Conservation (phyloP, 1,284 basidiomycete genomes). For the Apiotrichum sp. region DNA sequence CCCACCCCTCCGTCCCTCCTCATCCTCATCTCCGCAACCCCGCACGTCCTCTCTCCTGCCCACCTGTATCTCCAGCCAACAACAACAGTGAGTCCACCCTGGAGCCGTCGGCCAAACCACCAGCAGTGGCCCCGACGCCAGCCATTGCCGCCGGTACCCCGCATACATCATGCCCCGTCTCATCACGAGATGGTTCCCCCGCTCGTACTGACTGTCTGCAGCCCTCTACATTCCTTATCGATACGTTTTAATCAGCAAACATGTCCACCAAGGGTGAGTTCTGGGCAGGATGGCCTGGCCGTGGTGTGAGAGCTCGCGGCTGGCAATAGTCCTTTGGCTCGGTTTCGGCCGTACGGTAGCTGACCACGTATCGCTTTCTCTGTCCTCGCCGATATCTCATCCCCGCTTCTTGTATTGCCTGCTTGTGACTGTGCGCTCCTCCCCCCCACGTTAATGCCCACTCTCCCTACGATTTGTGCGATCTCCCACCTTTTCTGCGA, state of each 20-base stretch:
- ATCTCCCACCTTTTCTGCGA: background rate
- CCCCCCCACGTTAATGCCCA: no score
- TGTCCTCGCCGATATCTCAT: no score
- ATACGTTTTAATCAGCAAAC: conserved; percentile 10
- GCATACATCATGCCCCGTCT: background rate
- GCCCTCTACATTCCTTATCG: conserved; percentile 4
- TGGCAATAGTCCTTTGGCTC: no score
- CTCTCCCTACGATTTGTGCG: no score
- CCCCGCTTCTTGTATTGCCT: no score
- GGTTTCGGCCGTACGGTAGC: no score
- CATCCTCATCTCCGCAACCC: background rate
- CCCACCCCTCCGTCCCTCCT: conserved; percentile 3
- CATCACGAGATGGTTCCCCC: background rate
- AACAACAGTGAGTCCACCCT: background rate
- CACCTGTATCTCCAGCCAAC: conserved; percentile 1
- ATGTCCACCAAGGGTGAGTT: conserved; percentile 48
- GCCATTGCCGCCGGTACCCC: background rate
- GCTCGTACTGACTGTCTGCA: conserved; percentile 1
- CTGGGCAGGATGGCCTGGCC: background rate
- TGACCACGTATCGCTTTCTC: no score
- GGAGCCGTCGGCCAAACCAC: background rate
- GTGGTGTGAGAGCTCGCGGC: no score
- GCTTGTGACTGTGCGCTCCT: no score
- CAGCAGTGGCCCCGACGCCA: background rate
- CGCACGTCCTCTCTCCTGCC: background rate